Conservation (phyloP, 106 monocot genomes). For the Apostasia shenzhenica region DNA sequence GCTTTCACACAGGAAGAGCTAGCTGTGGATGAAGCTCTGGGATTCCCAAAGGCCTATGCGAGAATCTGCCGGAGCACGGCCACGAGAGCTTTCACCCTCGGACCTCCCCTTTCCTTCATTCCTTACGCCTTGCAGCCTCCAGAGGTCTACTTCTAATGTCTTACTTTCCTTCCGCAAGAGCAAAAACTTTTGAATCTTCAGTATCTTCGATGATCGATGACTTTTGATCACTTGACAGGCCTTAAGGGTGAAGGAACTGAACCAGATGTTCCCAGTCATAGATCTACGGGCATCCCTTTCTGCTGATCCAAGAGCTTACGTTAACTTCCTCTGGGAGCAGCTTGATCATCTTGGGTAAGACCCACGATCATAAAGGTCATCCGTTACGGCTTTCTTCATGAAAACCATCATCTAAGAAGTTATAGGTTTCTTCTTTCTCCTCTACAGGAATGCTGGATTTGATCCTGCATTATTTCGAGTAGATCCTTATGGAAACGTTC, state of each 20-base stretch:
- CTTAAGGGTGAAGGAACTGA: slow-evolving; percentile 51
- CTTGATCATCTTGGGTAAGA: slow-evolving; percentile 84
- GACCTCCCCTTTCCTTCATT: slow-evolving; percentile 56
- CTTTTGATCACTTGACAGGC: slow-evolving; percentile 22
- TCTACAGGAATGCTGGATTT: slow-evolving; percentile 82
- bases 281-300: slow-evolving; percentile 45
- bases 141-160: slow-evolving; percentile 29
- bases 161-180: neutral
- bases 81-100: slow-evolving; percentile 21
- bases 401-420: neutral
- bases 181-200: neutral
- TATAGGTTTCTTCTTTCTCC: neutral
- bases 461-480: slow-evolving; percentile 88
- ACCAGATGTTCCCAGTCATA: slow-evolving; percentile 64
- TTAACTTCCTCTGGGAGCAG: slow-evolving; percentile 81
- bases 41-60: slow-evolving; percentile 60
- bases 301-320: slow-evolving; percentile 46
- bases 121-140: slow-evolving; percentile 61
- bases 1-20: slow-evolving; percentile 38
- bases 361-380: neutral
- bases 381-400: neutral
- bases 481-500: slow-evolving; percentile 78
- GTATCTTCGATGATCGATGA: neutral
- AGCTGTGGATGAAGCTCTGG: slow-evolving; percentile 34
- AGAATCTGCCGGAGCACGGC: slow-evolving; percentile 28